Conservation (phyloP, 805 yeast species). For the Gaillardinia entomophila region DNA sequence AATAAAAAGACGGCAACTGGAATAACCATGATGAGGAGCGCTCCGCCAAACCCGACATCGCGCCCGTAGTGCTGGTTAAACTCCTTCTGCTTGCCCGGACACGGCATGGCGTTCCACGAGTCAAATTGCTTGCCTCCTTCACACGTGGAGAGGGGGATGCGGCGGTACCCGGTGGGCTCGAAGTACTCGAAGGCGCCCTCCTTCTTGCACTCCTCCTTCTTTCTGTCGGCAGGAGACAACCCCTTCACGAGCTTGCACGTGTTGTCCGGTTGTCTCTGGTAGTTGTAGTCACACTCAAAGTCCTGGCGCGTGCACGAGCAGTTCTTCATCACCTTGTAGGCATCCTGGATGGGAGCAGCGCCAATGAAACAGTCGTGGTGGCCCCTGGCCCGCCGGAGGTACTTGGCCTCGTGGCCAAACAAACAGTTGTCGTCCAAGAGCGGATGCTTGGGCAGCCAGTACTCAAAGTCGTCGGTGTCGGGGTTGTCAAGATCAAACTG, state of each 20-base stretch:
- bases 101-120: constrained; percentile 57
- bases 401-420: constrained; percentile 38
- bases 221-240: constrained; percentile 56
- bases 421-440: constrained; percentile 30
- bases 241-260: constrained; percentile 85
- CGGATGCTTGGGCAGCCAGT: constrained; percentile 39
- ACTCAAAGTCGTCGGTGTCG: constrained; percentile 34
- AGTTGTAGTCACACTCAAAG: constrained; percentile 92
- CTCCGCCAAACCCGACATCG: constrained; percentile 50
- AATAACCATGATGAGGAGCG: constrained; percentile 48
- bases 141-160: constrained; percentile 81
- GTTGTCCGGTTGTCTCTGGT: constrained; percentile 62
- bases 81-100: constrained; percentile 81
- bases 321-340: constrained; percentile 51
- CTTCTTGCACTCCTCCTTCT: constrained; percentile 51
- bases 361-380: constrained; percentile 66
- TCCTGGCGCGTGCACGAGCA: constrained; percentile 85
- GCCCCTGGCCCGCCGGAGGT: constrained; percentile 37
- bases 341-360: constrained; percentile 50
- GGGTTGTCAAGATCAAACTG: constrained; percentile 39
- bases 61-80: constrained; percentile 48
- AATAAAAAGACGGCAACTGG: constrained; percentile 52
- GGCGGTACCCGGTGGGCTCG: constrained; percentile 90
- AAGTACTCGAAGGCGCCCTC: constrained; percentile 61
- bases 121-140: constrained; percentile 73